Percentiles rank a stretch among this genome's conserved stretches.
phyloP scores from a whole-genome alignment of 176 grass and related monocot genomes.

The Carex pumila region DNA sequence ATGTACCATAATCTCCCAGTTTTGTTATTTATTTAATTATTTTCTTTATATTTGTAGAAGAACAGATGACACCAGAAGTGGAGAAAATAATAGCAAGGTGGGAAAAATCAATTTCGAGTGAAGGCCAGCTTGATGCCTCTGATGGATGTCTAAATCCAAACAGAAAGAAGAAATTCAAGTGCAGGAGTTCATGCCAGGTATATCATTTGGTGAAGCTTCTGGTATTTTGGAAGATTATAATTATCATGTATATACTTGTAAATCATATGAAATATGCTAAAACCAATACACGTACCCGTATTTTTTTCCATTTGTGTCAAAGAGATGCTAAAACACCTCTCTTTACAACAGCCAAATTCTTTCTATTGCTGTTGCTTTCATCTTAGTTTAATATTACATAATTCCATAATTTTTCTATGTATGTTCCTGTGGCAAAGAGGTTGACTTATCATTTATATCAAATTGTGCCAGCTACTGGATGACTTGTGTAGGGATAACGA shows the following conservation, averaged over 20 bases:
- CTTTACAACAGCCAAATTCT: not conserved
- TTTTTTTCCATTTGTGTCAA: not conserved
- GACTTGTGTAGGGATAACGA: constrained; percentile 21
- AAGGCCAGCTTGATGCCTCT: not conserved
- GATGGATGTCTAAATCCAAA: not conserved
- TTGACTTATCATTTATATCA: not conserved
- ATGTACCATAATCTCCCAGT: not conserved
- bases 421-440: not conserved
- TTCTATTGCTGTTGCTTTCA: not conserved
- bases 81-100: constrained; percentile 2
- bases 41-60: constrained; percentile 1
- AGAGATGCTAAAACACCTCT: not conserved
- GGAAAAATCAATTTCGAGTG: not conserved
- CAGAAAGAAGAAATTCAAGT: constrained; percentile 21
- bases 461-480: constrained; percentile 9
- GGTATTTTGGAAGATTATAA: not conserved
- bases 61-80: constrained; percentile 2
- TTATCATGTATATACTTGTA: not conserved
- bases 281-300: not conserved
- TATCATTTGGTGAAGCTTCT: not conserved
- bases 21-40: not conserved
- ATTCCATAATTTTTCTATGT: not conserved
- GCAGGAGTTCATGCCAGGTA: constrained; percentile 17
- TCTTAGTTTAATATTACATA: not conserved
- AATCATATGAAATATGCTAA: not conserved